Base-by-base conservation (phyloP, 1,284 basidiomycete species). In the Porodaedalea pini region DNA sequence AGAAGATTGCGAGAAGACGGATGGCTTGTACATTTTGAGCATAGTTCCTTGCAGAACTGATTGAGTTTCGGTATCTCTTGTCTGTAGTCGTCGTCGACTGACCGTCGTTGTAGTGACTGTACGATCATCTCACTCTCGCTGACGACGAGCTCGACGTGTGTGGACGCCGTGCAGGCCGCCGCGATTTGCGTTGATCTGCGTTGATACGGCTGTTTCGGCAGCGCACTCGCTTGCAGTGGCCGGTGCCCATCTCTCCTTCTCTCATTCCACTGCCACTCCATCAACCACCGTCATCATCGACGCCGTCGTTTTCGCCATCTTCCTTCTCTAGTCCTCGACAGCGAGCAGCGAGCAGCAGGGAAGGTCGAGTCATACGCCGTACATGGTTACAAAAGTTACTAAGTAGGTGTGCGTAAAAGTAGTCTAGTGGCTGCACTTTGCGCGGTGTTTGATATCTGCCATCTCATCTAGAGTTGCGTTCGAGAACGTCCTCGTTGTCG, bases 201-300 rank as follows among this genome's bases (percentile, higher is more conserved):
- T 45, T 29, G 25, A 47, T 31, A n/a, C 23, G 4, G 29, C 45
- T n/a, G n/a, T n/a, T n/a, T n/a, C n/a, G n/a, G n/a, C n/a, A n/a
- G n/a, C n/a, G n/a, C n/a, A n/a, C n/a, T n/a, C n/a, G n/a, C n/a
- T n/a, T n/a, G 7, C 44, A 25, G 3, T 23, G 25, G 13, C 45
- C 21, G 8, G 23, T 47, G 23, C 25, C 32, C 45, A 17, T 47
- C 45, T 56, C 25, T 56, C 21, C 51, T 49, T 36, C 45, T 56
- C 32, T 47, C 45, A 15, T 31, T 27, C 36, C n/a, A n/a, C n/a
- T n/a, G n/a, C n/a, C n/a, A n/a, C n/a, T 29, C 41, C 44, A 55
- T n/a, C 43, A 25, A 54, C 37, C 51, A 34, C 41, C 3, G 25
- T 37, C 44, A 19, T 49, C 48, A 32, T 32, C 36, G 3, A 34